A percentile compares a stretch with the other conserved stretches of the same genome.
These are phyloP conservation scores for Haplosporangium sp. DNA, from an alignment of 371 early-diverging fungal genomes.

Conservation along the genomic window DNA sequence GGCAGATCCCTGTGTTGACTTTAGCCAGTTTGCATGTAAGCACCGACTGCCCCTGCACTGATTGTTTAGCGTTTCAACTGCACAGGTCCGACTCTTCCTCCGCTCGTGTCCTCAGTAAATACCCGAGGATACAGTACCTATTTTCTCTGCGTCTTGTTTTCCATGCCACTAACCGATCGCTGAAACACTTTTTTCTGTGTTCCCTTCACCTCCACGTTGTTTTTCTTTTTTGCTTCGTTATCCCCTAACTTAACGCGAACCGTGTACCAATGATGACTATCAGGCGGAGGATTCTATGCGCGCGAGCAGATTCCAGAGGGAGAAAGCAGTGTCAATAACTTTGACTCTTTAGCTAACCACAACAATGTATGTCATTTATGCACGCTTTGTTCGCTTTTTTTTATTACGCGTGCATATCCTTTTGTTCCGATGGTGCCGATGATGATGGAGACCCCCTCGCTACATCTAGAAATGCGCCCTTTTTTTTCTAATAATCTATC, in stretches of 20 bases:
- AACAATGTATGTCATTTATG: not conserved
- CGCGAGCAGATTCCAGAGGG: conserved; percentile 3
- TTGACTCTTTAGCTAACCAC: not conserved
- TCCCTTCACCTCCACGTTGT: too few species aligned
- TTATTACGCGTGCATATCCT: not conserved
- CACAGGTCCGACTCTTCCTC: too few species aligned
- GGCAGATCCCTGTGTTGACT: conserved; percentile 9
- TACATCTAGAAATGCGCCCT: too few species aligned
- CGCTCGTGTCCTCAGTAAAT: too few species aligned
- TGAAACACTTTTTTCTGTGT: too few species aligned
- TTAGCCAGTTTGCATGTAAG: conserved; percentile 9
- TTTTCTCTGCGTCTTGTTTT: not conserved
- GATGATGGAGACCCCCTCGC: too few species aligned
- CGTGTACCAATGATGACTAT: too few species aligned
- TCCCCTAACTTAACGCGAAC: too few species aligned
- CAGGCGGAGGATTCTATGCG: conserved; percentile 14
- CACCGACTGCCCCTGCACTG: not conserved
- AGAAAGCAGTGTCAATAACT: not conserved
- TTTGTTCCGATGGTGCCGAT: too few species aligned
- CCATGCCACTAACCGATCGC: too few species aligned
- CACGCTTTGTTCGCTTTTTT: not conserved
- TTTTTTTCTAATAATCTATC: too few species aligned
- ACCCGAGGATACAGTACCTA: not conserved
- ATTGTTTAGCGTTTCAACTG: not conserved
- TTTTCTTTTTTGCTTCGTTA: too few species aligned